Evolutionary conservation across 2,329 filamentous ascomycete genomes (phyloP), one percentile per base, ranked within the genome.

Genomic region (Ascomycota sp.): DNA sequence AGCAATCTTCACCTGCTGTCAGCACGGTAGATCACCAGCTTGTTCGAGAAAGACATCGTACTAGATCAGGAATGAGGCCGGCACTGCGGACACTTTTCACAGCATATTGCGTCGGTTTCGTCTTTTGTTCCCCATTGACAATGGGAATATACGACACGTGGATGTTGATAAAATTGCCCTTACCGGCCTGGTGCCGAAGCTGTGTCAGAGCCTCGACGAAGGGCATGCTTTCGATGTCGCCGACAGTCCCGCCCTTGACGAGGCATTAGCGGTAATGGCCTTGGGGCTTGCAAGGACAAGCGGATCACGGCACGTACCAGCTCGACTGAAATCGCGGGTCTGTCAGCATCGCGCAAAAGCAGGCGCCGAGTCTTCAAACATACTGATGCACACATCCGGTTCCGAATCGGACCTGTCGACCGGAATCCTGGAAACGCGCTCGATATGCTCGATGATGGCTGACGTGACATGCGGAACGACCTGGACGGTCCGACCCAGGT

Each of bases 31-130:
- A 17, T 4, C 15, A 17, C 15, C 4, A 4, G 15, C 15, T 17
- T 17, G 4, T 4, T 4, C 15, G 15, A 17, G 4, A 17, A 3
- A 17, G 15, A 17, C 4, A 20, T 19, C 57, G 34, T 56, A 77
- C 71, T 48, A 89, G 47, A 42, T 79, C 74, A 2, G 75, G 75
- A 34, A 63, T 68, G 32, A 81, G 55, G 46, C 83, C 83, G 37
- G 79, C 76, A 46, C 78, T 85, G 37, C 86, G 75, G 36, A 85
- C 74, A 43, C 78, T 71, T 46, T 75, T 75, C 43, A 95, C 82
- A 19, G 86, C 81, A 43, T 81, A 72, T 52, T 98, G 89, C 0
- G 89, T 98, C 0, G 89, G 89, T 59, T 95, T 95, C 8, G 85
- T 95, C 69, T 95, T 95, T 53, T 92, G 74, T 60, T 95, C 66